A percentile compares a stretch with the other conserved stretches of the same genome.
phyloP scores from a whole-genome alignment of 2,329 filamentous ascomycete species.

The Xylaria sp. region DNA sequence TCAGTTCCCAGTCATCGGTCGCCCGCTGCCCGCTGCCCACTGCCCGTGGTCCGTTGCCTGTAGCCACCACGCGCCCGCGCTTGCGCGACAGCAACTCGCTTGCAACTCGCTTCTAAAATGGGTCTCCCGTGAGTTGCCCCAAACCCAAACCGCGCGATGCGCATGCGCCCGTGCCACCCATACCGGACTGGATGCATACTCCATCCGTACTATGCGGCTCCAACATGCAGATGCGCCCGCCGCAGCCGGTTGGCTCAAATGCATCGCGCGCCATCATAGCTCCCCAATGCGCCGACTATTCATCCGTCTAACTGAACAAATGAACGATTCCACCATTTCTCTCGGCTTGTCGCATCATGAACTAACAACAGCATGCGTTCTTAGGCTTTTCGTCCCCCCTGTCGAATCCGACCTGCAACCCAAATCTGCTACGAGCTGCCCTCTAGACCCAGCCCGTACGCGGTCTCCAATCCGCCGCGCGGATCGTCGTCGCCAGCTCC shows the following conservation, averaged over 20 bases:
- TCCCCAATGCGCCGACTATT: background rate
- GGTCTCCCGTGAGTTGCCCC: slow-evolving; percentile 54
- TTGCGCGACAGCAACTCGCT: no score
- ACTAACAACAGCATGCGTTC: slow-evolving; percentile 21
- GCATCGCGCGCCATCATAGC: background rate
- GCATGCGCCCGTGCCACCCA: slow-evolving; percentile 19
- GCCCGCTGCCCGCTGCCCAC: background rate
- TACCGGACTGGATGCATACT: no score
- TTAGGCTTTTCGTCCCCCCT: slow-evolving; percentile 53
- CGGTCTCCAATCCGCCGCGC: slow-evolving; percentile 51
- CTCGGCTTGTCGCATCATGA: slow-evolving; percentile 1
- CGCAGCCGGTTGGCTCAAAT: background rate
- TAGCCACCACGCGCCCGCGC: slow-evolving; percentile 12
- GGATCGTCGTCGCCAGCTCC: slow-evolving; percentile 40
- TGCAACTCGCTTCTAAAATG: slow-evolving; percentile 43
- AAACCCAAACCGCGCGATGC: slow-evolving; percentile 27
- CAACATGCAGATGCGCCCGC: background rate
- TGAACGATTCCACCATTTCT: background rate
- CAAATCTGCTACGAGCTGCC: slow-evolving; percentile 43
- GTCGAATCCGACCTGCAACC: slow-evolving; percentile 50
- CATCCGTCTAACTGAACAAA: background rate
- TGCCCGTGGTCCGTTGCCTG: background rate
- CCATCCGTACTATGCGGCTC: background rate
- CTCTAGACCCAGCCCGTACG: slow-evolving; percentile 33
- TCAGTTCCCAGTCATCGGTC: background rate